Base-by-base conservation (phyloP, 2,329 filamentous ascomycete genomes). In the Fusarium mexicanum region DNA sequence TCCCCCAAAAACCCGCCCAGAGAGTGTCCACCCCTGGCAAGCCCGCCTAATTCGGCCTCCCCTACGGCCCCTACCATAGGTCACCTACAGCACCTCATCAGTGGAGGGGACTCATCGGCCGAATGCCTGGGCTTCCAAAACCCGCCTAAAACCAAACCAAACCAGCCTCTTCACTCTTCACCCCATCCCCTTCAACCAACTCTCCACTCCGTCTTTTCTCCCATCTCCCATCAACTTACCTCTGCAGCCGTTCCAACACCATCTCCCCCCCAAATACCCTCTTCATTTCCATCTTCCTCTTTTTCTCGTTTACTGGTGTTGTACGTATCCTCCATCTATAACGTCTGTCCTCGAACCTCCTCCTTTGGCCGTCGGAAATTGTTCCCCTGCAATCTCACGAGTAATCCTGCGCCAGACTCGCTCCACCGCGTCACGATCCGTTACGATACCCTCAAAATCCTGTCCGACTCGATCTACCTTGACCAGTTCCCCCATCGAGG, bases 91-190 rank as follows among this genome's bases (percentile, higher is more conserved):
- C 31, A 50, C 41, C 33, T 35, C 55, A 24, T 67, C 37, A 41
- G 43, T 53, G 51, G 61, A 48, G 50, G 50, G 38, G 50, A 46
- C 55, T 47, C 69, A 62, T 55, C 71, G 60, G 66, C 66, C 66
- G 60, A 73, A 73, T 70, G 65, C 62, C 63, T 72, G 71, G 71
- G 55, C 69, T 74, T 73, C 46, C 62, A 68, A 73, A 75, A 74
- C 72, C 72, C 72, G 72, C 72, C 72, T 75, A 74, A 74, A 74
- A 72, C 72, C 68, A 75, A 74, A 72, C 68, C 64, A 75, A 69
- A 73, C 72, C 72, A 74, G 72, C 72, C 72, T 72, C 72, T 74
- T 74, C 61, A 61, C 66, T 75, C 72, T 74, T 75, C 64, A 64
- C 66, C 50, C 50, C 31, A 53, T 55, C 51, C 35, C 51, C 35